These are phyloP conservation scores for Camelina sativa DNA, from an alignment of 345 rosid species.

Conservation along the genomic window DNA sequence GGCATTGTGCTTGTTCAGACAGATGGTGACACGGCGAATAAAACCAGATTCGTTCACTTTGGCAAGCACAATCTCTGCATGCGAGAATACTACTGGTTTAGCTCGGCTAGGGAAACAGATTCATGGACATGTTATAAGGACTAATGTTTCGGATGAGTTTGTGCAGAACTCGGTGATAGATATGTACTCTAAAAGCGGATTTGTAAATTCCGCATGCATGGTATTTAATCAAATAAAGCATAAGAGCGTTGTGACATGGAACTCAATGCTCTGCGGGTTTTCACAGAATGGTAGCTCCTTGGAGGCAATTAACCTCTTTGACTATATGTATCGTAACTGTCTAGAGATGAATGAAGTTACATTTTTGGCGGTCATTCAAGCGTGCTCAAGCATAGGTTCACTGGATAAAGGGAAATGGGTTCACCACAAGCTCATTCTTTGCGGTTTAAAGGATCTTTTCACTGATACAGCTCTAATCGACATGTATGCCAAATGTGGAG, in stretches of 20 bases:
- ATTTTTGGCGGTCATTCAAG: conserved; percentile 65
- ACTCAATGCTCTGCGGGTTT: conserved; percentile 67
- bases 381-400: conserved; percentile 62
- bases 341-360: conserved; percentile 61
- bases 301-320: conserved; percentile 63
- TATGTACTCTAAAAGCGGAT: conserved; percentile 70
- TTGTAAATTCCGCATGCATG: conserved; percentile 49
- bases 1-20: conserved; percentile 54
- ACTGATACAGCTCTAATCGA: conserved; percentile 67
- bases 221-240: conserved; percentile 49
- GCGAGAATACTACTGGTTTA: conserved; percentile 53
- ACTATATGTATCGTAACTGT: conserved; percentile 56
- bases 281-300: conserved; percentile 64
- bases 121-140: conserved; percentile 61
- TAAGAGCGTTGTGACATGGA: conserved; percentile 64
- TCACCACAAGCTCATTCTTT: conserved; percentile 65
- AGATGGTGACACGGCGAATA: conserved; percentile 55
- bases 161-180: conserved; percentile 60
- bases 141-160: conserved; percentile 52
- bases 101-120: conserved; percentile 66
- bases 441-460: conserved; percentile 55
- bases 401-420: conserved; percentile 76
- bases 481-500: conserved; percentile 84
- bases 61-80: conserved; percentile 71
- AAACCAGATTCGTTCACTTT: conserved; percentile 74